Conservation (phyloP, 2,329 filamentous ascomycete species). For the Graphilbum ipis-grandicollis region DNA sequence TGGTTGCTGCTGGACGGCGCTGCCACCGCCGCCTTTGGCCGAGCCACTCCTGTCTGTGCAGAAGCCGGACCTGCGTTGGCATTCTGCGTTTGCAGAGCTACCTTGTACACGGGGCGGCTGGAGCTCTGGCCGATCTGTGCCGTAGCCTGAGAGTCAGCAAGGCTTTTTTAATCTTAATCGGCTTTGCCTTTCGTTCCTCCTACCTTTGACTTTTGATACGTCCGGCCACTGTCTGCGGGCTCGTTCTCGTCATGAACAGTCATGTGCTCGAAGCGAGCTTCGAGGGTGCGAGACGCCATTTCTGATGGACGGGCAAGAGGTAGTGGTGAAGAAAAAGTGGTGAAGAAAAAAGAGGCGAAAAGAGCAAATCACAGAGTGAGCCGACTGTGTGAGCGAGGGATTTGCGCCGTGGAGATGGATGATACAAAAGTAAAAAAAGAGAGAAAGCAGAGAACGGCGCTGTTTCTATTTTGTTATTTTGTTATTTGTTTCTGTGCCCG, state of each 20-base stretch:
- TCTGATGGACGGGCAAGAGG: constrained; percentile 22
- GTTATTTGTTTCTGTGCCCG: too few relatives aligned
- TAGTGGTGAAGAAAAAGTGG: not conserved
- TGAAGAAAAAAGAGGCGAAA: not conserved
- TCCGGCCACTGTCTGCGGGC: constrained; percentile 24
- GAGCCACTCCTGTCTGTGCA: constrained; percentile 33
- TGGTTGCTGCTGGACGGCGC: constrained; percentile 29
- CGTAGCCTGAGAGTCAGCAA: too few relatives aligned
- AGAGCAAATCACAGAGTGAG: too few relatives aligned
- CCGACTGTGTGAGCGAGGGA: too few relatives aligned
- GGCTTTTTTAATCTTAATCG: too few relatives aligned
- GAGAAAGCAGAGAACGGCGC: too few relatives aligned
- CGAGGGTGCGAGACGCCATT: constrained; percentile 56
- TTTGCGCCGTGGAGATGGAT: too few relatives aligned
- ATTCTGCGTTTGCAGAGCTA: constrained; percentile 65
- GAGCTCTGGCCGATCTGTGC: constrained; percentile 31
- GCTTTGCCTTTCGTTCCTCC: not conserved
- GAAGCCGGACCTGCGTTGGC: constrained; percentile 45
- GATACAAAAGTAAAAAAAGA: too few relatives aligned
- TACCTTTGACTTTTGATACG: constrained; percentile 66
- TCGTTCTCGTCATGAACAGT: constrained; percentile 83
- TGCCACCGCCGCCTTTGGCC: constrained; percentile 25
- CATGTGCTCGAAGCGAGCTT: constrained; percentile 78
- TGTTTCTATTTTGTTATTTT: too few relatives aligned
- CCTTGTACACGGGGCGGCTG: constrained; percentile 65